phyloP scores from a whole-genome alignment of 331 rosid genomes.

The Stylosanthes scabra region DNA sequence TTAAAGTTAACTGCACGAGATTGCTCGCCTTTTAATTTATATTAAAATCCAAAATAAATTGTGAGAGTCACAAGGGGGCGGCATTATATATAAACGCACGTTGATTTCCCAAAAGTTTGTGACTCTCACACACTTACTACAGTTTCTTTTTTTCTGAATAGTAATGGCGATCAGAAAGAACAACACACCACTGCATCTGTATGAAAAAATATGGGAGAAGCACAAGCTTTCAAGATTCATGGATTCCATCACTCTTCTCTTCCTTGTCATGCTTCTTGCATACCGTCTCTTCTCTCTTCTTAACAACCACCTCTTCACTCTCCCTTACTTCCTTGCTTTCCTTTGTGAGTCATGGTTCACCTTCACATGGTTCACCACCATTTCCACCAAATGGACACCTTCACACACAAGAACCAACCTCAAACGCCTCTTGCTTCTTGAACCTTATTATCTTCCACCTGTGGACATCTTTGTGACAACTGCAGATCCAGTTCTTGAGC shows the following conservation, averaged over 20 bases:
- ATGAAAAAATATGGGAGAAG: constrained; percentile 35
- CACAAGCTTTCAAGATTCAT: constrained; percentile 27
- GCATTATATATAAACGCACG: no score
- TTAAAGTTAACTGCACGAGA: no score
- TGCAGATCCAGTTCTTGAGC: constrained; percentile 70
- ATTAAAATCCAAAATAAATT: no score
- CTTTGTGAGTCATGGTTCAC: constrained; percentile 71
- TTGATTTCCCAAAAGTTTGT: neutral
- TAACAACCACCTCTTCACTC: constrained; percentile 25
- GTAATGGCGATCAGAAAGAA: constrained; percentile 22
- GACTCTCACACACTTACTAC: neutral
- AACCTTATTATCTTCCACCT: constrained; percentile 56
- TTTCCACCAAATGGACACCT: constrained; percentile 60
- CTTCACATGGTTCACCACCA: constrained; percentile 44
- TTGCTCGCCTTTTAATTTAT: no score
- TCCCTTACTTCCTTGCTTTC: constrained; percentile 52
- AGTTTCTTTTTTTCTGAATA: no score
- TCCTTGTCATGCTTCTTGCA: constrained; percentile 48
- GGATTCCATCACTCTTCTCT: constrained; percentile 51
- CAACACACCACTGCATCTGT: constrained; percentile 35
- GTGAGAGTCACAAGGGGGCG: no score
- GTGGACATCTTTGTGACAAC: constrained; percentile 85
- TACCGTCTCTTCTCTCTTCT: constrained; percentile 44
- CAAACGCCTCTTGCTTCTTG: constrained; percentile 51
- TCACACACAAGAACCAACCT: constrained; percentile 42